Conservation (phyloP, 78 protist species). For the Diacronema lutheri region DNA sequence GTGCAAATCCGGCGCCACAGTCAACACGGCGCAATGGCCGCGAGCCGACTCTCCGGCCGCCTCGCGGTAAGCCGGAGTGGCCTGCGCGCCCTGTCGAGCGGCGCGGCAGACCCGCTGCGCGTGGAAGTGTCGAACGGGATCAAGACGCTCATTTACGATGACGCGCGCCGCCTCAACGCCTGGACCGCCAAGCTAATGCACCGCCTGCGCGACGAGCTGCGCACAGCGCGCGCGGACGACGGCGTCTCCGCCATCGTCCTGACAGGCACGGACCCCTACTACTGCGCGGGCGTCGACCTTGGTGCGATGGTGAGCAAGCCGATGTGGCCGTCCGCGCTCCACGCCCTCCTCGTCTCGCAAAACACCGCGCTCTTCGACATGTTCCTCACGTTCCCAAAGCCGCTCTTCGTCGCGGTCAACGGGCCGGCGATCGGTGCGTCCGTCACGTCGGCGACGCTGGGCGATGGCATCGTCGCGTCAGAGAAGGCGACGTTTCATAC, state of each 20-base stretch:
- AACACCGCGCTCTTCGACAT: background rate
- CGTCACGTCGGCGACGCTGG: background rate
- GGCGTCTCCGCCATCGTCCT: background rate
- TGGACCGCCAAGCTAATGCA: background rate
- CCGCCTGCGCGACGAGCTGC: background rate
- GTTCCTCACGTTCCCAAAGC: slow-evolving; percentile 7
- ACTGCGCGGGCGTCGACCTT: slow-evolving; percentile 12
- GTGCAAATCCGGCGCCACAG: too few species aligned
- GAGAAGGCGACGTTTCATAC: background rate
- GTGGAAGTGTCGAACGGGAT: background rate
- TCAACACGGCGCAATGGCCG: too few species aligned
- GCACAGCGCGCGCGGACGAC: background rate
- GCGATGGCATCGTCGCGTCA: background rate
- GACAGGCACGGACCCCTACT: background rate
- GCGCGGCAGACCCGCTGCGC: too few species aligned
- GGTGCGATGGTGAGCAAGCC: background rate
- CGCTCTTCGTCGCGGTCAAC: slow-evolving; percentile 10
- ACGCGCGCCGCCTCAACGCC: background rate
- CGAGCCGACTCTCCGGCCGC: too few species aligned
- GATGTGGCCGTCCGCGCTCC: background rate
- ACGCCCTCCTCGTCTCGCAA: background rate
- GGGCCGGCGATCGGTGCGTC: slow-evolving; percentile 29
- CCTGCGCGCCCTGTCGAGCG: too few species aligned
- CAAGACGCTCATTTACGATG: background rate
- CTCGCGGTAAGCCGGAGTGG: too few species aligned